Evolutionary conservation across 305 asterid species (phyloP), one percentile per base, ranked within the genome.

Genomic region (Withania somnifera): DNA sequence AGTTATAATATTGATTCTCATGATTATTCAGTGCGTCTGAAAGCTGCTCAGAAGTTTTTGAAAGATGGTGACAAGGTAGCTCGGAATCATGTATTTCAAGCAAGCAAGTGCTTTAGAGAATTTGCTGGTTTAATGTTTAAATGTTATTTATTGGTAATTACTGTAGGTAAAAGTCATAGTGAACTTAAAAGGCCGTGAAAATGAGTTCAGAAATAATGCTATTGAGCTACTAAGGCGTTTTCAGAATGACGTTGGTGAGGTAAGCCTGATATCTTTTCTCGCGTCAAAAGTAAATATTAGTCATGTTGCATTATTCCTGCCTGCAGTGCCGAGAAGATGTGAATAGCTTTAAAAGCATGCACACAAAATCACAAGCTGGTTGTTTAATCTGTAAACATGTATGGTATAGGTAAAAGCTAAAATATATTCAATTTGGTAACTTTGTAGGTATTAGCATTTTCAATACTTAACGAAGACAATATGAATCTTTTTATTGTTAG

Each of bases 1-100:
- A 96, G 99, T 77, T 96, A 90, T 81, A 96, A 94, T 84, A 96
- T 96, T 80, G 99, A 94, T 79, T 93, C 88, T 76, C 99, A 96
- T 81, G 99, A 96, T 91, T 96, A 96, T 82, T 82, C 97, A 11
- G 99, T 96, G 85, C 98, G 98, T 45, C 84, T 96, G 94, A 93
- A 78, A 89, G 97, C 98, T 26, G 99, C 99, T 42, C 92, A 89
- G 88, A 96, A 85, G 83, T 96, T 96, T 84, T 88, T 94, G 89
- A 91, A 88, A 82, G 97, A 93, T 47, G 99, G 99, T 42, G 98
- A 96, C 84, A 96, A 93, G 98, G 99, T 95, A 87, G 84, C 60
- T 88, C 66, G 73, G 77, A 38, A 19, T 85, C 63, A 67, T 73
- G 84, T 45, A 81, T 77, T 42, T 84, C 82, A 15, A n/a, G 28